phyloP scores from a whole-genome alignment of 2,329 filamentous ascomycete genomes.

The Fusarium tricinctum region DNA sequence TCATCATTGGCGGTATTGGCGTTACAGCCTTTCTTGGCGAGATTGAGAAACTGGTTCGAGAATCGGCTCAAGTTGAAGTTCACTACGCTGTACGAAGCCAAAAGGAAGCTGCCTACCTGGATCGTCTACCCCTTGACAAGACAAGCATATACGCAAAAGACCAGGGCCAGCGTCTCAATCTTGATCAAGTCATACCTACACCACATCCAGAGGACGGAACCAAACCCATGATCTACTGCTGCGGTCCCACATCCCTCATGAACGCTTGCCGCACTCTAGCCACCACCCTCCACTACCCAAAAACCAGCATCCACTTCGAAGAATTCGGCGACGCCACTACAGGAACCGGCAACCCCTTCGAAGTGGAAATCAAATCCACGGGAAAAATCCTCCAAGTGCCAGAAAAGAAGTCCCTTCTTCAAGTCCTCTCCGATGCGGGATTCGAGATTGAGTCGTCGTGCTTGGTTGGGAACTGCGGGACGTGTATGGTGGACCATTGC shows the following conservation, averaged over 20 bases:
- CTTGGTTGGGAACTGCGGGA: slow-evolving; percentile 34
- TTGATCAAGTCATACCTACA: not conserved
- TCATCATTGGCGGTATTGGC: slow-evolving; percentile 31
- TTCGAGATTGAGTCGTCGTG: slow-evolving; percentile 36
- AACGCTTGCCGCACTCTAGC: slow-evolving; percentile 1
- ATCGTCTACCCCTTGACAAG: not conserved
- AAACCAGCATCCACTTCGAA: slow-evolving; percentile 19
- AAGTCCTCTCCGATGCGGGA: slow-evolving; percentile 29
- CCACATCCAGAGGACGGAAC: not conserved
- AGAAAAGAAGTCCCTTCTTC: slow-evolving; percentile 24
- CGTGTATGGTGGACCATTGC: slow-evolving; percentile 31
- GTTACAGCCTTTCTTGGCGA: slow-evolving; percentile 22
- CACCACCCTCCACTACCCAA: slow-evolving; percentile 3
- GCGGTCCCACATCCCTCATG: slow-evolving; percentile 19
- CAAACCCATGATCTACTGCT: slow-evolving; percentile 15
- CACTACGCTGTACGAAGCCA: slow-evolving; percentile 31
- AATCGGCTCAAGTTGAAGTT: not conserved
- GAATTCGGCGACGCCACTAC: slow-evolving; percentile 25
- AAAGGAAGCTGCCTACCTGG: slow-evolving; percentile 17
- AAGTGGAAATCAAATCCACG: slow-evolving; percentile 21
- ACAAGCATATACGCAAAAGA: slow-evolving; percentile 27
- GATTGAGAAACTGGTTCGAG: not conserved
- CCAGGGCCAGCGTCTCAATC: slow-evolving; percentile 4
- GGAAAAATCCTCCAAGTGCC: slow-evolving; percentile 14
- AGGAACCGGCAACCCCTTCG: slow-evolving; percentile 32